phyloP scores from a whole-genome alignment of 352 stramenopile genomes.

The Pythium catenulatum region DNA sequence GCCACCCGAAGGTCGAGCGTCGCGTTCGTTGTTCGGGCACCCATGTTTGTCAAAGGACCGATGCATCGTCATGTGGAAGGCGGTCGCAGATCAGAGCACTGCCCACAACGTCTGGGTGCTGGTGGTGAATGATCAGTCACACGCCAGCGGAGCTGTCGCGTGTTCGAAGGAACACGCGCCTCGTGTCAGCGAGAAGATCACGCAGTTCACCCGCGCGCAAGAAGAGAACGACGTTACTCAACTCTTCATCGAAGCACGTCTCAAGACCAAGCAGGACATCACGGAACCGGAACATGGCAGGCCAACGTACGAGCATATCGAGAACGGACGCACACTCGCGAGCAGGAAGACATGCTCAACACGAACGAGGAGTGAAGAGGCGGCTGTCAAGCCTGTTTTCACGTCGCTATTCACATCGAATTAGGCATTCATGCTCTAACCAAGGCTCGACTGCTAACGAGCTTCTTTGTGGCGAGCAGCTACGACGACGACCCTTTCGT shows the following conservation, averaged over 20 bases:
- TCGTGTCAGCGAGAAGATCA: background rate
- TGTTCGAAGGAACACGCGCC: background rate
- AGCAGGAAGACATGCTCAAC: background rate
- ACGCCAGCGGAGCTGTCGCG: background rate
- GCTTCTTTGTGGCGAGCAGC: background rate
- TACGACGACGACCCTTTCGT: conserved; percentile 1
- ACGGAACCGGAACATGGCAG: no score
- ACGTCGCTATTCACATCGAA: background rate
- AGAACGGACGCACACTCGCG: background rate
- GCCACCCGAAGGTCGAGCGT: background rate
- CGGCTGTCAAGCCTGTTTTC: background rate
- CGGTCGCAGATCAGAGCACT: background rate
- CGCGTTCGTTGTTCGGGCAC: background rate
- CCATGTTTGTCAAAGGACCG: background rate
- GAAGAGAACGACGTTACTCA: background rate
- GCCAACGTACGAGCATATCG: background rate
- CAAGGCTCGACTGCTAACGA: background rate
- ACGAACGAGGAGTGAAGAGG: background rate
- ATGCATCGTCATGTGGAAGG: conserved; percentile 24
- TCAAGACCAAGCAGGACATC: background rate
- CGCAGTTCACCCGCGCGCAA: background rate
- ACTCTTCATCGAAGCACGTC: background rate
- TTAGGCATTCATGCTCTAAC: background rate
- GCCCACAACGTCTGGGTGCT: background rate
- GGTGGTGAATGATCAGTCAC: background rate